Evolutionary conservation across 2,329 filamentous ascomycete genomes (phyloP).

Genomic region (Aspergillus thermomutatus): DNA sequence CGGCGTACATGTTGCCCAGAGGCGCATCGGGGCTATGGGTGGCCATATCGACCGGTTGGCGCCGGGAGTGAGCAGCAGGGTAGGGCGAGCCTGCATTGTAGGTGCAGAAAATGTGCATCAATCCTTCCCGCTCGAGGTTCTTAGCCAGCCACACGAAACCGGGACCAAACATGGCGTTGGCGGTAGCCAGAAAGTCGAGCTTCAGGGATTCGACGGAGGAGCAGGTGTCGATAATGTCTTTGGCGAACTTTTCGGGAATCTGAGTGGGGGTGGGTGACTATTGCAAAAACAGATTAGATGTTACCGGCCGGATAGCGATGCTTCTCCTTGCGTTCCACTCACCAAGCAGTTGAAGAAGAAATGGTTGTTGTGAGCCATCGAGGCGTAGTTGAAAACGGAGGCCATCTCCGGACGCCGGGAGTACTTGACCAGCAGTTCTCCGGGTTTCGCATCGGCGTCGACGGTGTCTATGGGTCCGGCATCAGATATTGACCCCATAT

Average conservation of each 20-base stretch:
- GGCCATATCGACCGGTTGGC: slow-evolving; percentile 52
- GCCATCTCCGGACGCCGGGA: slow-evolving; percentile 77
- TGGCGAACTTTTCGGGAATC: slow-evolving; percentile 57
- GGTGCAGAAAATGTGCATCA: slow-evolving; percentile 70
- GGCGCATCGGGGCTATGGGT: slow-evolving; percentile 36
- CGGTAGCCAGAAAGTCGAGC: slow-evolving; percentile 74
- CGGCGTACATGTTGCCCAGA: slow-evolving; percentile 35
- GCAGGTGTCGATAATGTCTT: slow-evolving; percentile 67
- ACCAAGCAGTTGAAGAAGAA: slow-evolving; percentile 50
- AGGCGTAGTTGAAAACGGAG: slow-evolving; percentile 89
- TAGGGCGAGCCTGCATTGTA: slow-evolving; percentile 91
- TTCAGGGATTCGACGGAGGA: slow-evolving; percentile 79
- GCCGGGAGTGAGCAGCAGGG: slow-evolving; percentile 76
- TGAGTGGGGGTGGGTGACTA: slow-evolving; percentile 42
- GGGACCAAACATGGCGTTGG: slow-evolving; percentile 89
- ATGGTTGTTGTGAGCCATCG: slow-evolving; percentile 89
- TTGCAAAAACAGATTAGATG: neutral
- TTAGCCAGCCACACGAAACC: slow-evolving; percentile 95
- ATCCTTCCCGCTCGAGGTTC: slow-evolving; percentile 44
- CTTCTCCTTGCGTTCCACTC: slow-evolving; percentile 13
- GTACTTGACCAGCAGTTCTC: slow-evolving; percentile 68
- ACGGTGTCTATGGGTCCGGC: slow-evolving; percentile 53
- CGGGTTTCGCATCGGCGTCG: slow-evolving; percentile 58
- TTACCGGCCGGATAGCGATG: neutral
- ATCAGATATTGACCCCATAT: neutral